A percentile compares a stretch with the other conserved stretches of the same genome.
Conservation (phyloP, 2,329 filamentous ascomycete genomes). For the Fusarium penzigii region DNA sequence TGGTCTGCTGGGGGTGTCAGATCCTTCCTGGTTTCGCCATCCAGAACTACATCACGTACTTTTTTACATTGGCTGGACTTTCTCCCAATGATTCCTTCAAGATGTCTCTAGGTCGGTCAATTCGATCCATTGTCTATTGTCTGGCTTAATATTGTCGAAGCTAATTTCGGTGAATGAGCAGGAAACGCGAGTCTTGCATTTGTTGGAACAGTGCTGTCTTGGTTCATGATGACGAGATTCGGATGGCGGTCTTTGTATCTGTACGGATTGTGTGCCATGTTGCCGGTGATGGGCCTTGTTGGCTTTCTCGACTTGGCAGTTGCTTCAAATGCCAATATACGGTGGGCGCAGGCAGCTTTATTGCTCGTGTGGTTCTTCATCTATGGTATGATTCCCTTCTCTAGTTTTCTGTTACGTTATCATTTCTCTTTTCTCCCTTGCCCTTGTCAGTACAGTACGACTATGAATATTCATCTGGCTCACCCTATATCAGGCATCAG, state of each 20-base stretch:
- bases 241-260: conserved; percentile 15
- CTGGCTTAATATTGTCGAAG: no score
- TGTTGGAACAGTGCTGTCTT: conserved; percentile 41
- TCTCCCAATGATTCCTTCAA: conserved; percentile 36
- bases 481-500: conserved; percentile 39
- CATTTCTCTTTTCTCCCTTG: neutral
- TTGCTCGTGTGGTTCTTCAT: conserved; percentile 9
- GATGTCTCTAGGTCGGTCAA: conserved; percentile 35
- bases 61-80: conserved; percentile 44
- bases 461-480: conserved; percentile 28
- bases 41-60: conserved; percentile 42
- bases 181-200: conserved; percentile 40
- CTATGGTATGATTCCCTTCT: conserved; percentile 2
- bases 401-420: no score
- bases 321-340: neutral
- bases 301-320: conserved; percentile 30
- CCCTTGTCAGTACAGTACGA: neutral
- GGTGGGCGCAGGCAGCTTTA: conserved; percentile 6
- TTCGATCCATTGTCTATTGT: neutral
- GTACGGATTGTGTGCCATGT: conserved; percentile 42
- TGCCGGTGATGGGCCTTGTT: conserved; percentile 35
- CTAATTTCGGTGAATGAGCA: no score
- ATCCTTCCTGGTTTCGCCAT: conserved; percentile 37
- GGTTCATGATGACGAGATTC: conserved; percentile 26
- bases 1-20: conserved; percentile 38